Percentiles rank a stretch among this genome's conserved stretches.
These are phyloP conservation scores for Helianthus tuberosus DNA, from an alignment of 129 eudicot genomes.

Conservation along the genomic window DNA sequence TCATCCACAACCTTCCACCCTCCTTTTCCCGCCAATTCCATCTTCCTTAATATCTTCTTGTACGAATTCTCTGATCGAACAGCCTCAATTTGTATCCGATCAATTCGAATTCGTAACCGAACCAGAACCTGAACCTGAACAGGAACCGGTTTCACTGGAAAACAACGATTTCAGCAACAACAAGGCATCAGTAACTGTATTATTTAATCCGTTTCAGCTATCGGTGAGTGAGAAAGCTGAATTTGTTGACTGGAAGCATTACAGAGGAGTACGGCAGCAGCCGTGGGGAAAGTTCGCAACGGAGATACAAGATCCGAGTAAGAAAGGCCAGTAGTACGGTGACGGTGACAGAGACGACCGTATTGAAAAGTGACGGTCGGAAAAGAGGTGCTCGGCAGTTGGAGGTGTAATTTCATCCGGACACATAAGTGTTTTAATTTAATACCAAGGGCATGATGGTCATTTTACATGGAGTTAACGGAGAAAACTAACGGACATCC, in stretches of 20 bases:
- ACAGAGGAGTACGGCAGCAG: slow-evolving; percentile 64
- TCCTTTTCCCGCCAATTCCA: background rate
- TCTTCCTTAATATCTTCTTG: background rate
- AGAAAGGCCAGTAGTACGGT: slow-evolving; percentile 25
- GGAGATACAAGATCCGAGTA: slow-evolving; percentile 57
- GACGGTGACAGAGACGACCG: no score
- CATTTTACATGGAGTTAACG: no score
- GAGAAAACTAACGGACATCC: no score
- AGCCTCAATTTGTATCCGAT: slow-evolving; percentile 13
- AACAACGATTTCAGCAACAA: background rate
- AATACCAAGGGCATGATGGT: no score
- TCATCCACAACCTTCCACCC: background rate
- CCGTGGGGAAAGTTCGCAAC: slow-evolving; percentile 79
- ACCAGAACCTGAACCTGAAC: slow-evolving; percentile 14
- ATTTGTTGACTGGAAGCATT: slow-evolving; percentile 22
- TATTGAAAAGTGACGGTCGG: slow-evolving; percentile 28
- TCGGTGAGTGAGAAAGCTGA: slow-evolving; percentile 2
- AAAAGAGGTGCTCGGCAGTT: slow-evolving; percentile 31
- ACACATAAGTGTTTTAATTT: no score
- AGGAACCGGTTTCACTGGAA: background rate
- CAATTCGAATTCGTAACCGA: background rate
- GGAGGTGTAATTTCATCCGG: background rate
- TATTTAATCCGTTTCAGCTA: slow-evolving; percentile 2
- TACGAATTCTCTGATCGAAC: slow-evolving; percentile 2
- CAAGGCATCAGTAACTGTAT: background rate